Evolutionary conservation across 768 basidiomycete genomes (phyloP), one percentile per base, ranked within the genome.

Genomic region (Myochromella boudieri): DNA sequence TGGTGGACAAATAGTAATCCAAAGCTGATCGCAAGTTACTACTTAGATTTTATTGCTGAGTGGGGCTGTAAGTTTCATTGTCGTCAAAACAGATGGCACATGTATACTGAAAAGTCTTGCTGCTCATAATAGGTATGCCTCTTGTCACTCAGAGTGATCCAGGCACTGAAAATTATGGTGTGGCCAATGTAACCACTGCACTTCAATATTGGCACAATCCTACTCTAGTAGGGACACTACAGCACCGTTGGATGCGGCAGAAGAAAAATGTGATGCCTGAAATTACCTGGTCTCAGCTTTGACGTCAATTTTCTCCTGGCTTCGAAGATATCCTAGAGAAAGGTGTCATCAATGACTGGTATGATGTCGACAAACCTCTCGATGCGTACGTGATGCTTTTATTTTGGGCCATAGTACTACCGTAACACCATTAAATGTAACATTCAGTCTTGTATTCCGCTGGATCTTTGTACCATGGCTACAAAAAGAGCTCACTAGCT

Each of bases 1-100:
- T 78, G 75, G 74, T 71, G 70, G 63, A 70, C 63, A 0, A 77
- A 76, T 42, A 33, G 49, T 1, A 70, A 72, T 51, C 62, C 68
- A 3, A 52, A 57, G 2, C 51, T 74, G 76, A 69, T 44, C 75
- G 70, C n/a, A n/a, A n/a, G n/a, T n/a, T n/a, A n/a, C n/a, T n/a
- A n/a, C 44, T 20, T 75, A 10, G 63, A 70, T 0, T 43, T 58
- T 0, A 51, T 1, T 54, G 60, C 0, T 25, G 48, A 17, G 12
- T 2, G 44, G 11, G 58, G 57, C 2, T 48, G 58, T 60, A 40
- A 24, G 51, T n/a, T n/a, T n/a, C n/a, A n/a, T n/a, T 52, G n/a
- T n/a, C n/a, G n/a, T n/a, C n/a, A n/a, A n/a, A 3, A 37, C 15
- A 1, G 24, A 43, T 46, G 8, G 46, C 42, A 40, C 28, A 28